Evolutionary conservation across 140 eudicot species (phyloP), one percentile per base, ranked within the genome.

Genomic region (Stevia rebaudiana): DNA sequence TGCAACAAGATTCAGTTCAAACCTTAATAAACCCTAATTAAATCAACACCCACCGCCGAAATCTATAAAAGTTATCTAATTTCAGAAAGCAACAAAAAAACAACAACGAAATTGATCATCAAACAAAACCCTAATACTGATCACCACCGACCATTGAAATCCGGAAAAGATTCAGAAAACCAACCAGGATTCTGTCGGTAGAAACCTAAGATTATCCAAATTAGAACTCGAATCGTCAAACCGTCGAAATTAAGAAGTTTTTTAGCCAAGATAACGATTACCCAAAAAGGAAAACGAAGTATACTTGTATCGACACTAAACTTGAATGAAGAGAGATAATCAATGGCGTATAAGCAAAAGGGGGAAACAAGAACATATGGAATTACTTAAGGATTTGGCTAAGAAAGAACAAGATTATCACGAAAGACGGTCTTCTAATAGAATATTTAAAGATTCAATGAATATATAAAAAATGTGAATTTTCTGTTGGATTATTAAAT

Each of bases 331-430:
- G 25, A 56, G 39, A 51, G 70, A 67, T 42, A 49, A 74, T 74
- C 50, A 74, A 67, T 74, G 74, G 67, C 79, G 74, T 74, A 41
- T 48, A 74, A 68, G 69, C 69, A 74, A 74, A 67, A 58, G 35
- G 64, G 69, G 11, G 12, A 68, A 74, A 61, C 58, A 41, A 44
- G 71, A 56, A 44, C 54, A 64, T 21, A 33, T 64, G 48, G 67
- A 62, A 59, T 61, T 68, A 41, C 63, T 76, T 36, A 24, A 31
- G 61, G 43, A 61, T 42, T 61, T 70, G 65, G 80, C 35, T 44
- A 71, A 72, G 61, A 61, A 51, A 56, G 59, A 68, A 62, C 55
- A 61, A 68, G 71, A 13, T 75, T 61, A 68, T 75, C 71, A 75
- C 36, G 75, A 68, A 68, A 35, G 33, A 19, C 4, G 58, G 60